phyloP scores from a whole-genome alignment of 306 rosid species.

The Rosa persica region DNA sequence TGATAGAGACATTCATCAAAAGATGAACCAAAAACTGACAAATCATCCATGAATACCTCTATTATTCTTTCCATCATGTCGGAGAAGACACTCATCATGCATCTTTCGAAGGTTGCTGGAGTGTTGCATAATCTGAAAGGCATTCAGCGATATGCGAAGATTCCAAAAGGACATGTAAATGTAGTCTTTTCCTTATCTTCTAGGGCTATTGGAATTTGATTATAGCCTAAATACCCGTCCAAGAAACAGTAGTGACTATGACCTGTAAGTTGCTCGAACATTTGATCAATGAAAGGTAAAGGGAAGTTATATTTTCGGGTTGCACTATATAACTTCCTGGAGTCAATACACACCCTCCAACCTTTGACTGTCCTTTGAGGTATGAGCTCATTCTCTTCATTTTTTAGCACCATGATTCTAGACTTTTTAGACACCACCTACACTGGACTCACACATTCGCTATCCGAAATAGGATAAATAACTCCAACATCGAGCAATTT shows the following conservation, averaged over 20 bases:
- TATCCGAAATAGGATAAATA: background rate
- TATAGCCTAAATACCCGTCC: background rate
- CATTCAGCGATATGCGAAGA: background rate
- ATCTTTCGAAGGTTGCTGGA: conserved; percentile 1
- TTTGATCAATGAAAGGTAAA: conserved; percentile 1
- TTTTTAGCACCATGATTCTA: background rate
- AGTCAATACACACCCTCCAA: background rate
- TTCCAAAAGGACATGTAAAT: background rate
- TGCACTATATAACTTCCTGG: background rate
- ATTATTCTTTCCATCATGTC: background rate
- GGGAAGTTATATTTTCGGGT: background rate
- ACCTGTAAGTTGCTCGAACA: background rate
- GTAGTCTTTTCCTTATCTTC: conserved; percentile 6
- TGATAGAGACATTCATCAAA: background rate
- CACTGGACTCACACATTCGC: background rate
- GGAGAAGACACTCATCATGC: background rate
- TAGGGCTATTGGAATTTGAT: background rate
- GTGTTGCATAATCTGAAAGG: conserved; percentile 1
- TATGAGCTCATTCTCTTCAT: background rate
- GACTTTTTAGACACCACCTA: background rate
- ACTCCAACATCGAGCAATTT: background rate
- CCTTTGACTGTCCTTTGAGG: background rate
- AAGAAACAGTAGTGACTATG: background rate
- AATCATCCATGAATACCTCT: conserved; percentile 1
- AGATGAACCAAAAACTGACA: background rate